Conservation (phyloP, 495 filamentous ascomycete genomes). For the Penicillium lagena region DNA sequence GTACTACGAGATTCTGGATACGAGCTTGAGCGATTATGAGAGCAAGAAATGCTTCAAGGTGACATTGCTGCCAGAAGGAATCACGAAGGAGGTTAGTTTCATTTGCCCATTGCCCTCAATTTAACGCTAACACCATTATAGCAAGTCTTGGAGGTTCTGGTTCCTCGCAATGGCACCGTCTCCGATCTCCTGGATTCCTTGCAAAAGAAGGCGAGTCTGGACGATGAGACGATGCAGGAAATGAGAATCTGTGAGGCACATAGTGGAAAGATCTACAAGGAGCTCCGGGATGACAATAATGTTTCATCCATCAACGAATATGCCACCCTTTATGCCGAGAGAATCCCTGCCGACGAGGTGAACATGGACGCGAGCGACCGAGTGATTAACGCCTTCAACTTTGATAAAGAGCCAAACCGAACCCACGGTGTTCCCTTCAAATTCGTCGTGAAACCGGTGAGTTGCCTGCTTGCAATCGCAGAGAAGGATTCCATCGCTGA, state of each 20-base stretch:
- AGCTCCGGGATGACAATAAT: slow-evolving; percentile 54
- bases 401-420: slow-evolving; percentile 77
- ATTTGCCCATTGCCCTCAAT: background rate
- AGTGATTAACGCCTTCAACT: slow-evolving; percentile 78
- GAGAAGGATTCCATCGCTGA: slow-evolving; percentile 11
- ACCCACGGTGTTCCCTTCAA: slow-evolving; percentile 81
- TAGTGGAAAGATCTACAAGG: slow-evolving; percentile 71
- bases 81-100: slow-evolving; percentile 72
- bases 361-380: slow-evolving; percentile 50
- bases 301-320: slow-evolving; percentile 81
- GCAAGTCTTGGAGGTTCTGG: slow-evolving; percentile 73
- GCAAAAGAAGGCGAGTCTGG: slow-evolving; percentile 70
- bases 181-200: slow-evolving; percentile 68
- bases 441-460: slow-evolving; percentile 78
- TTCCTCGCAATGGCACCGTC: slow-evolving; percentile 73
- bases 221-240: slow-evolving; percentile 61
- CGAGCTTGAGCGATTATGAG: slow-evolving; percentile 87
- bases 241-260: slow-evolving; percentile 76
- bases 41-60: slow-evolving; percentile 80
- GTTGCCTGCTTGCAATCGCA: slow-evolving; percentile 12
- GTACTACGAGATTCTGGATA: slow-evolving; percentile 88
- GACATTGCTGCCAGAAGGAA: slow-evolving; percentile 80
- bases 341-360: slow-evolving; percentile 72
- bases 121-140: slow-evolving; percentile 24
- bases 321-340: slow-evolving; percentile 71